A percentile compares a stretch with the other conserved stretches of the same genome.
Evolutionary conservation across 1,284 basidiomycete species (phyloP).

Genomic region (Chiua sp.): DNA sequence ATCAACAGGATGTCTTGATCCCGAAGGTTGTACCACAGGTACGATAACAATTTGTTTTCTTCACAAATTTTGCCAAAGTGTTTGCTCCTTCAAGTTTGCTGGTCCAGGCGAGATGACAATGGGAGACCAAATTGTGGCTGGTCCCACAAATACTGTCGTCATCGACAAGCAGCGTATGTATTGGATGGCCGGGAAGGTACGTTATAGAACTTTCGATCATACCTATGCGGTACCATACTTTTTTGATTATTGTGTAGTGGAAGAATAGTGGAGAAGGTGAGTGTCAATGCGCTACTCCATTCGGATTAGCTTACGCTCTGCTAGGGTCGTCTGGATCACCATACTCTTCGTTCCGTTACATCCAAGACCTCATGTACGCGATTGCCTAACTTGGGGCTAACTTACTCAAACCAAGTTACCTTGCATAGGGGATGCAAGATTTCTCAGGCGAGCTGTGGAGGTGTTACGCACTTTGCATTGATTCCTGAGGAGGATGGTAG

Average conservation of each 20-base stretch:
- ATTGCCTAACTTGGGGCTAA: not conserved
- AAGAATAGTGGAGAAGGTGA: conserved; percentile 91
- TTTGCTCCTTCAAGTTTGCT: conserved; percentile 57
- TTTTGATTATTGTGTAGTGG: conserved; percentile 60
- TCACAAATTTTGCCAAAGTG: not conserved
- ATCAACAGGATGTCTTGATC: conserved; percentile 80
- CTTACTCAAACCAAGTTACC: conserved; percentile 2
- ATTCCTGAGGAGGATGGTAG: conserved; percentile 73
- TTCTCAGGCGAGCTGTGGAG: conserved; percentile 72
- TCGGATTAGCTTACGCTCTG: conserved; percentile 6
- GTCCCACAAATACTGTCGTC: conserved; percentile 84
- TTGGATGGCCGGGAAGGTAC: conserved; percentile 83
- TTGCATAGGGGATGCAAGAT: conserved; percentile 72
- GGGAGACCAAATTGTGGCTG: conserved; percentile 74
- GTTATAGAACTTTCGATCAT: conserved; percentile 18
- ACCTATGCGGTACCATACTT: conserved; percentile 8
- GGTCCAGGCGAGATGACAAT: conserved; percentile 69
- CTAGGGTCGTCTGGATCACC: conserved; percentile 81
- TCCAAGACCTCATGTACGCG: conserved; percentile 80
- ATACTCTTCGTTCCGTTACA: conserved; percentile 80
- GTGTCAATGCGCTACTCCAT: conserved; percentile 4
- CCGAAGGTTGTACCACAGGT: conserved; percentile 82
- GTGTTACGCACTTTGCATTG: conserved; percentile 89
- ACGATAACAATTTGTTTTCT: conserved; percentile 4
- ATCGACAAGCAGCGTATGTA: conserved; percentile 86